Evolutionary conservation across 2,329 filamentous ascomycete genomes (phyloP).

Genomic region (Talaromyces sp.): DNA sequence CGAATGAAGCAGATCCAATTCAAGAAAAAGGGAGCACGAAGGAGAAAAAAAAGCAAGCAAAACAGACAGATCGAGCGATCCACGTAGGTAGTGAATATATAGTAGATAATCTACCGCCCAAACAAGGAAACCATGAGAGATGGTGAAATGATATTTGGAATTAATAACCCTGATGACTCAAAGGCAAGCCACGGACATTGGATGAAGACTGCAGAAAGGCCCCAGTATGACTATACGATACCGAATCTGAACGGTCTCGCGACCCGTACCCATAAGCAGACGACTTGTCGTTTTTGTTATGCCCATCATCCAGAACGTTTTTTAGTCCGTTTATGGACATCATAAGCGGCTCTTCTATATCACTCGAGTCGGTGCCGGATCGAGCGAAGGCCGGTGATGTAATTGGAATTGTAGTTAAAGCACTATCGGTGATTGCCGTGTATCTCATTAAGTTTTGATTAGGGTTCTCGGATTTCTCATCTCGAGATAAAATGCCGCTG

Average conservation of each 20-base stretch:
- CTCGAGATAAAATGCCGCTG: background rate
- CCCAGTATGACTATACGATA: background rate
- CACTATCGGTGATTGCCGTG: background rate
- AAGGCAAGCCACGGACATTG: background rate
- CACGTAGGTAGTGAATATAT: background rate
- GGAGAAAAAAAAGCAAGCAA: background rate
- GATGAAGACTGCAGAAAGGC: background rate
- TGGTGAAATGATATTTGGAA: no score
- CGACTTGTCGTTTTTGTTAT: background rate
- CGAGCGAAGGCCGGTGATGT: background rate
- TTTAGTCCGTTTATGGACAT: background rate
- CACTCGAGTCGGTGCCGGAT: background rate
- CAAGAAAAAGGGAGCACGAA: background rate
- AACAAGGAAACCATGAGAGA: background rate
- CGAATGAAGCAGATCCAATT: background rate
- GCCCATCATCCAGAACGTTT: background rate
- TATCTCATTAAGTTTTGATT: slow-evolving; percentile 1
- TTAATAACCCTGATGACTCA: background rate
- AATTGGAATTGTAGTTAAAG: background rate
- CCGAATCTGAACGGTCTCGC: background rate
- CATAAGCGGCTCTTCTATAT: background rate
- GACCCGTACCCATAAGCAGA: background rate
- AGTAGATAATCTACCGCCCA: background rate
- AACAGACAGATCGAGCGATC: background rate
- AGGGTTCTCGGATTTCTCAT: background rate